phyloP scores from a whole-genome alignment of 2,329 filamentous ascomycete species.

The Fusarium pininemorale region DNA sequence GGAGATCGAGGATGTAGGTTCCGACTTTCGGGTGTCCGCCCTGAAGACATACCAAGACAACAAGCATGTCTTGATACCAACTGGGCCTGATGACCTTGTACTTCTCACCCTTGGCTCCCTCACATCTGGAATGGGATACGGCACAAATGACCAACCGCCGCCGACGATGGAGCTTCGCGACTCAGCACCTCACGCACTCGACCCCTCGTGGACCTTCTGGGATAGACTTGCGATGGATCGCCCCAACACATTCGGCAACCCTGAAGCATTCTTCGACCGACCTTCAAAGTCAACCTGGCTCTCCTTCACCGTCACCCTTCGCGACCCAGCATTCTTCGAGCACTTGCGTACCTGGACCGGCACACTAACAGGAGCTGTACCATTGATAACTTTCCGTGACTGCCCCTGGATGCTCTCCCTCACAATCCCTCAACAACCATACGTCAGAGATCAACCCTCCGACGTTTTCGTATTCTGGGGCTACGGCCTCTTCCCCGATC shows the following conservation, averaged over 20 bases:
- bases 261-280: conserved; percentile 41
- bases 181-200: conserved; percentile 39
- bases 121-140: conserved; percentile 42
- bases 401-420: conserved; percentile 42
- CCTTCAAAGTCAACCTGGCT: conserved; percentile 43
- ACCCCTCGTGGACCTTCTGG: conserved; percentile 40
- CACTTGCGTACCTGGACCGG: conserved; percentile 37
- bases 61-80: conserved; percentile 13
- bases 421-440: conserved; percentile 36
- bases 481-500: conserved; percentile 41
- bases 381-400: conserved; percentile 40
- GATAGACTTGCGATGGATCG: conserved; percentile 35
- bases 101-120: conserved; percentile 38
- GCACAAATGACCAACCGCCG: conserved; percentile 32
- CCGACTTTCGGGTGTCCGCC: conserved; percentile 30
- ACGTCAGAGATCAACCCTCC: conserved; percentile 36
- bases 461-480: conserved; percentile 42
- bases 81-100: conserved; percentile 28
- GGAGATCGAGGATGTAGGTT: conserved; percentile 33
- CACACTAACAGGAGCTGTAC: conserved; percentile 33
- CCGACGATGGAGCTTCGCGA: conserved; percentile 42
- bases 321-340: conserved; percentile 34
- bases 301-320: conserved; percentile 39
- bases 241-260: conserved; percentile 37
- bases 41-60: conserved; percentile 34